Evolutionary conservation across 2,329 filamentous ascomycete species (phyloP), one percentile per base, ranked within the genome.

Genomic region (Cytospora mali): DNA sequence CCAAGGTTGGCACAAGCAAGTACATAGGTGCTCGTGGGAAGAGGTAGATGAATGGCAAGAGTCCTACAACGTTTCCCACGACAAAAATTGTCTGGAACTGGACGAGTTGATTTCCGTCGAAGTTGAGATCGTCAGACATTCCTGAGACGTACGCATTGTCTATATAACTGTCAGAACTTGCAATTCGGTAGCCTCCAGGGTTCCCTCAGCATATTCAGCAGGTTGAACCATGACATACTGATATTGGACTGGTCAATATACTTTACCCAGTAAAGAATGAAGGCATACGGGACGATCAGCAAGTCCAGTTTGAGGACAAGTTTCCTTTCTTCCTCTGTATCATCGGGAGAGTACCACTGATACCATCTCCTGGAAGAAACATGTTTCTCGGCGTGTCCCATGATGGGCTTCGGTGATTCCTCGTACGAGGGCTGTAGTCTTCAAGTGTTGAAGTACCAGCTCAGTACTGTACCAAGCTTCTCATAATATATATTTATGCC

Each of bases 21-120:
- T 71, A 68, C 69, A 71, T 69, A 11, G 68, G 68, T 23, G 70
- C 66, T 64, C 67, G 68, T 4, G 70, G 68, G 46, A 71, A 71
- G 4, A 71, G 50, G 31, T 68, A 71, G 16, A 66, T 68, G 55
- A 71, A 71, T 2, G 69, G 69, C 2, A 71, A 46, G 50, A 69
- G 68, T 4, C 69, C 69, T 14, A 71, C 55, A 0, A 71, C 69
- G 21, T 68, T 68, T 4, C 68, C 69, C 1, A 66, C 66, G 4
- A 64, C 57, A 27, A 68, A 71, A 55, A 71, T 69, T 0, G 69
- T 62, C 42, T 71, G 67, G 21, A 71, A 64, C 14, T 67, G 58
- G 16, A 71, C 69, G 23, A 66, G 64, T n/a, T 66, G 48, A 21
- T 66, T 66, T 11, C 64, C 64, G 25, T 64, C 23, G 42, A 66